Conservation (phyloP, 495 filamentous ascomycete species). For the Daldinia bambusicola region DNA sequence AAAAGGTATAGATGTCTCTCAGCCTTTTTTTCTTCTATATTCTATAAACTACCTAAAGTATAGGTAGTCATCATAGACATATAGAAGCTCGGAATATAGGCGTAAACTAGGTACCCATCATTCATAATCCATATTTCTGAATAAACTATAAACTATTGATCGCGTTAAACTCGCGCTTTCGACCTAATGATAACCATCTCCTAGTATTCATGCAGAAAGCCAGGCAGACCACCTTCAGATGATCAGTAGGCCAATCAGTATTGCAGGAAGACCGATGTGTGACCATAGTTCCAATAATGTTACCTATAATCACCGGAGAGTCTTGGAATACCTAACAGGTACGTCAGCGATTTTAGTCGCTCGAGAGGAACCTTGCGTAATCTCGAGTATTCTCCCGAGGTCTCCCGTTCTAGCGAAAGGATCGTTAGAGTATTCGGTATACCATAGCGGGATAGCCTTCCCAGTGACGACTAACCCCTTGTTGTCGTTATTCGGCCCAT, state of each 20-base stretch:
- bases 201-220: neutral
- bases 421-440: constrained; percentile 1
- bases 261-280: neutral
- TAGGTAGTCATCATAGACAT: neutral
- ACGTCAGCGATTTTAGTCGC: neutral
- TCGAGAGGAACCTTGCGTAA: constrained; percentile 3
- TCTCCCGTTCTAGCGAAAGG: neutral
- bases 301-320: neutral
- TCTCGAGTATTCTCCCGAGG: constrained; percentile 6
- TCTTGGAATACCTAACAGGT: neutral
- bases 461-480: constrained; percentile 3
- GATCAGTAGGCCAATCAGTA: constrained; percentile 1
- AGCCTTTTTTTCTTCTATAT: neutral
- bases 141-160: neutral
- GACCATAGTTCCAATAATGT: constrained; percentile 1
- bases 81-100: neutral
- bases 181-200: neutral
- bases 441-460: constrained; percentile 15
- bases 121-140: neutral
- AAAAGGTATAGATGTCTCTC: neutral
- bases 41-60: too few species aligned
- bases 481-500: neutral
- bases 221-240: neutral
- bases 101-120: neutral
- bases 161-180: neutral